phyloP scores from a whole-genome alignment of 176 grass and related monocot species.

The Musa beccarii region DNA sequence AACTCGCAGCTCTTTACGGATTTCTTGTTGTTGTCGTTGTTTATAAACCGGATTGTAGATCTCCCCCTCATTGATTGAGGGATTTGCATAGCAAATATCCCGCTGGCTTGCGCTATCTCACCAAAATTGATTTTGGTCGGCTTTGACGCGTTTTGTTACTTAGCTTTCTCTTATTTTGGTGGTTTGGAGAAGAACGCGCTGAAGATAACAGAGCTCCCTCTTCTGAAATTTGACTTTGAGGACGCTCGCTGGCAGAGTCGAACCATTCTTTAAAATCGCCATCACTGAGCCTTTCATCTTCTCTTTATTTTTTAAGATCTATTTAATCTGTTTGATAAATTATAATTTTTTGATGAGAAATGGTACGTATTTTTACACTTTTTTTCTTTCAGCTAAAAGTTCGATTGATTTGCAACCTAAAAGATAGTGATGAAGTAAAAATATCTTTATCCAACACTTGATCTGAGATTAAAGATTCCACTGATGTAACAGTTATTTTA shows the following conservation, averaged over 20 bases:
- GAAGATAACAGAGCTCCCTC: constrained; percentile 96
- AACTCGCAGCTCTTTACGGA: no score
- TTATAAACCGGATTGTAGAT: no score
- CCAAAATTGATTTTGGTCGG: not conserved
- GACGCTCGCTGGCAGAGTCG: constrained; percentile 92
- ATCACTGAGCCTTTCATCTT: constrained; percentile 39
- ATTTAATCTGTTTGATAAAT: constrained; percentile 19
- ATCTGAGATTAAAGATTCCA: constrained; percentile 37
- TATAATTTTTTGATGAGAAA: no score
- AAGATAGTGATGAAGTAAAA: no score
- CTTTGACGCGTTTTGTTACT: not conserved
- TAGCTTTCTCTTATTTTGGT: not conserved
- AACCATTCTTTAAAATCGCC: constrained; percentile 53
- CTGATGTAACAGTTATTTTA: constrained; percentile 33
- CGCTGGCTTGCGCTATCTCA: constrained; percentile 32
- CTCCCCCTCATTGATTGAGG: no score
- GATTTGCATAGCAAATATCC: no score
- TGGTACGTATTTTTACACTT: no score
- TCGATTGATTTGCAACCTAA: no score
- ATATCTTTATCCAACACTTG: constrained; percentile 64
- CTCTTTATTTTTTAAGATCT: not conserved
- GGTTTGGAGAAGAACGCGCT: constrained; percentile 22
- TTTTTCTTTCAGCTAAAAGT: no score
- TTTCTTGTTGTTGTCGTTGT: no score
- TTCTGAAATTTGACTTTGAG: constrained; percentile 56